Percentiles rank a stretch among this genome's conserved stretches.
Conservation (phyloP, 1,284 basidiomycete species). For the Waitea zeae region DNA sequence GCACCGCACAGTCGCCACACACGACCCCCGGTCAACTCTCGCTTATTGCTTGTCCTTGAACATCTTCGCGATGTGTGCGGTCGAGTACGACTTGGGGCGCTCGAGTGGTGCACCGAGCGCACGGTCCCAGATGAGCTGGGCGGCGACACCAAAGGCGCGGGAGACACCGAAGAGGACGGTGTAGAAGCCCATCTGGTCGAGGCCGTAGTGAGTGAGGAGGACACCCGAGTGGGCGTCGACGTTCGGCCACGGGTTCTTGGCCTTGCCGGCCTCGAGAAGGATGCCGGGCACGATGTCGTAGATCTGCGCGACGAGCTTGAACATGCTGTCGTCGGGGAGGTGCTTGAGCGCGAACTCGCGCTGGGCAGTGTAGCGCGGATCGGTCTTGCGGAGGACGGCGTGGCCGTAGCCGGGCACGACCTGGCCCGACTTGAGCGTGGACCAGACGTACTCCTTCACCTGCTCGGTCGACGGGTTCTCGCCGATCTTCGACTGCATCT, state of each 20-base stretch:
- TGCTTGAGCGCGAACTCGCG: conserved; percentile 89
- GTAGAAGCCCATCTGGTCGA: conserved; percentile 86
- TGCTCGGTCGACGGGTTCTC: conserved; percentile 69
- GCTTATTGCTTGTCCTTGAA: conserved; percentile 34
- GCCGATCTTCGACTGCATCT: conserved; percentile 80
- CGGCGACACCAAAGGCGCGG: conserved; percentile 78
- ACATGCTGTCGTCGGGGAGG: conserved; percentile 73
- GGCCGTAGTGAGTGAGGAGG: conserved; percentile 80
- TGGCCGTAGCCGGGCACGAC: conserved; percentile 94
- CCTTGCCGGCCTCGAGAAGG: conserved; percentile 86
- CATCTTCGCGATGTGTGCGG: conserved; percentile 56
- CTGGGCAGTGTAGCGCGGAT: conserved; percentile 94
- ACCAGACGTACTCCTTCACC: conserved; percentile 88
- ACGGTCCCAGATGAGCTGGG: conserved; percentile 91
- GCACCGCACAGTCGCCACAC: no score
- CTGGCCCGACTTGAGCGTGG: conserved; percentile 78
- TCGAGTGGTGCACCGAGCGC: conserved; percentile 87
- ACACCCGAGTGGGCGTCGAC: conserved; percentile 97
- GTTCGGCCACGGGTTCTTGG: conserved; percentile 89
- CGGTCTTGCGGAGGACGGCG: conserved; percentile 92
- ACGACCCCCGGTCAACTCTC: no score
- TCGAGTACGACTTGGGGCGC: conserved; percentile 78
- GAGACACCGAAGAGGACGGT: conserved; percentile 96
- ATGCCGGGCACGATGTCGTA: conserved; percentile 90
- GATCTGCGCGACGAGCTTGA: conserved; percentile 87